Evolutionary conservation across 1,284 basidiomycete species (phyloP).

Genomic region (Tetrapyrgos nigripes): DNA sequence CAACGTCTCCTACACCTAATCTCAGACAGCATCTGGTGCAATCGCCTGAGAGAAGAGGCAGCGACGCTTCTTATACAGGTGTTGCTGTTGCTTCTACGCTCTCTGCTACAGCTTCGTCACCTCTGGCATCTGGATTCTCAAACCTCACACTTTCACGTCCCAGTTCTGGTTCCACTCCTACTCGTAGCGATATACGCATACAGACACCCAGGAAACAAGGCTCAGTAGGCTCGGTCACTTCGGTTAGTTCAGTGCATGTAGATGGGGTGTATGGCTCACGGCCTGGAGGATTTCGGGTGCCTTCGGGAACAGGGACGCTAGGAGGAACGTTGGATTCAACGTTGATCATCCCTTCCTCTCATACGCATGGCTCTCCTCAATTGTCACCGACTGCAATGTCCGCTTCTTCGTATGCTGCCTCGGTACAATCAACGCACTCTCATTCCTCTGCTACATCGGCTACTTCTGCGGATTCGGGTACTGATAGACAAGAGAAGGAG

Average conservation of each 20-base stretch:
- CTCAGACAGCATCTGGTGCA: constrained; percentile 30
- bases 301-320: not conserved
- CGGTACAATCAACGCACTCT: not conserved
- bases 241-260: constrained; percentile 16
- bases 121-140: not conserved
- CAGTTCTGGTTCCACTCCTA: not conserved
- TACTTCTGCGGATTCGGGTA: no score
- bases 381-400: constrained; percentile 8
- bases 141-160: not conserved
- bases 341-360: not conserved
- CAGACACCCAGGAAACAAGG: constrained; percentile 24
- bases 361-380: not conserved
- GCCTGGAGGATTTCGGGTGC: not conserved
- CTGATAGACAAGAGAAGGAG: not conserved
- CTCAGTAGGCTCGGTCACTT: no score
- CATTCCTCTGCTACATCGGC: constrained; percentile 5
- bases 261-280: constrained; percentile 9
- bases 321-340: constrained; percentile 9
- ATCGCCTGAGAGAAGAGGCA: constrained; percentile 5
- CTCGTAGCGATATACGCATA: not conserved
- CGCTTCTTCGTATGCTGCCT: not conserved
- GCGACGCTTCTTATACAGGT: constrained; percentile 38
- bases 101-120: not conserved
- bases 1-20: constrained; percentile 27
- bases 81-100: constrained; percentile 38